These are phyloP conservation scores for Fusarium marasasianum DNA, from an alignment of 2,329 filamentous ascomycete genomes.

Conservation along the genomic window DNA sequence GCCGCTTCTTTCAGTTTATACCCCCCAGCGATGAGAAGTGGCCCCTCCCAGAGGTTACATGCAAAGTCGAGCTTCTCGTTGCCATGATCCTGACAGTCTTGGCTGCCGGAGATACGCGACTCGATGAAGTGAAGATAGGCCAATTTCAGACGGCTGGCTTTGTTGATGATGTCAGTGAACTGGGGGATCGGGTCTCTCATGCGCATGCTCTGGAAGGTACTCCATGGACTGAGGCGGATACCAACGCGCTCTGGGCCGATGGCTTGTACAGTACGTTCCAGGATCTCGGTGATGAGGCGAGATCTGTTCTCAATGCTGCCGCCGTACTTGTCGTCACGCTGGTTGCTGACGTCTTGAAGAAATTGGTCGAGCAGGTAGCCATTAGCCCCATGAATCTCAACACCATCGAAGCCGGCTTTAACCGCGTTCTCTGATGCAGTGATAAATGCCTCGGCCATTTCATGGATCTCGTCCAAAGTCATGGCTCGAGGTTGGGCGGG, in stretches of 20 bases:
- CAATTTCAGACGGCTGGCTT: constrained; percentile 61
- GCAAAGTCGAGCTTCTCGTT: constrained; percentile 48
- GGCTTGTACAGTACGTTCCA: constrained; percentile 50
- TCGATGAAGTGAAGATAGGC: constrained; percentile 72
- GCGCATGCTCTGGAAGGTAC: constrained; percentile 69
- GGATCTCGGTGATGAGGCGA: constrained; percentile 61
- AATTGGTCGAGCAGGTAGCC: constrained; percentile 72
- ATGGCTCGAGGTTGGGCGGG: constrained; percentile 67
- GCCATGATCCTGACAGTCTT: constrained; percentile 48
- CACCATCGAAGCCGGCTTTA: constrained; percentile 73
- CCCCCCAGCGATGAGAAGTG: constrained; percentile 49
- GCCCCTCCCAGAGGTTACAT: constrained; percentile 46
- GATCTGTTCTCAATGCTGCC: constrained; percentile 62
- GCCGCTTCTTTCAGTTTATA: constrained; percentile 41
- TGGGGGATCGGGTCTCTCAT: constrained; percentile 71
- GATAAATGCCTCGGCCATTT: constrained; percentile 66
- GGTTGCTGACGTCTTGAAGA: constrained; percentile 60
- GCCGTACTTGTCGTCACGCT: constrained; percentile 61
- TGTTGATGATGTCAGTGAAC: constrained; percentile 65
- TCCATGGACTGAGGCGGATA: constrained; percentile 69
- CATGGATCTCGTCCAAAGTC: constrained; percentile 70
- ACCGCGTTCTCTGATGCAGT: constrained; percentile 64
- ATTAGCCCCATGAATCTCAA: constrained; percentile 69
- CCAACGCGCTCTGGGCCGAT: constrained; percentile 62
- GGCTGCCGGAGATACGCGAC: constrained; percentile 58